Evolutionary conservation across 768 basidiomycete species (phyloP), one percentile per base, ranked within the genome.

Genomic region (Gymnopilus junonius): DNA sequence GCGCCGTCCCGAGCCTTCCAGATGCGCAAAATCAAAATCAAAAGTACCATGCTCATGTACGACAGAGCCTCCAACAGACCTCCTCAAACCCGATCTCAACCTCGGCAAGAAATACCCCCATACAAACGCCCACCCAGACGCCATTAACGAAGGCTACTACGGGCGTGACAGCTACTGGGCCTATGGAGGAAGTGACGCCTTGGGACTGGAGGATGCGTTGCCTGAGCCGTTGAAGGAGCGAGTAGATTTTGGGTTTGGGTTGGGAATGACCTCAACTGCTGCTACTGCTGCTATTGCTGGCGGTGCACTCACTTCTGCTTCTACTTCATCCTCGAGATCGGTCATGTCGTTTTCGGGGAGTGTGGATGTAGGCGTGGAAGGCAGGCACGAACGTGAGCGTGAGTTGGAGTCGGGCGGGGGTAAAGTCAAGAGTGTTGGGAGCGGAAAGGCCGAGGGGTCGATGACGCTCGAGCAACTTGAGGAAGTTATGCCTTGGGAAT

Each of bases 401-500:
- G 29, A 27, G n/a, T 20, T 29, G 21, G 39, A 25, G 10, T 40
- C 4, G 11, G 48, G 42, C 8, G 29, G 27, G 12, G 42, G 27
- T 21, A 32, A 27, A 42, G 34, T 21, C n/a, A 31, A 35, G 21
- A 39, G 31, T 1, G 43, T 50, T 39, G 43, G 51, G 32, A 23
- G 45, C 20, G 11, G 51, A 7, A 7, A 35, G 51, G 23, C 59
- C 59, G 42, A 60, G 65, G 65, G 67, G n/a, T 68, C 70, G 40
- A 66, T 70, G 66, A 65, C 68, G 58, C 70, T 70, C 2, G 75
- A 72, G 7, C 71, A 71, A 61, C 65, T 74, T 8, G 73, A 74
- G 57, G 72, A 76, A 45, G 75, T 77, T 15, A 65, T 70, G 56
- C 76, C 76, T 63, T 80, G 78, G 78, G 78, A 79, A 67, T 55